Base-by-base conservation (phyloP, 768 basidiomycete species). In the Macrolepiota fuliginosa region DNA sequence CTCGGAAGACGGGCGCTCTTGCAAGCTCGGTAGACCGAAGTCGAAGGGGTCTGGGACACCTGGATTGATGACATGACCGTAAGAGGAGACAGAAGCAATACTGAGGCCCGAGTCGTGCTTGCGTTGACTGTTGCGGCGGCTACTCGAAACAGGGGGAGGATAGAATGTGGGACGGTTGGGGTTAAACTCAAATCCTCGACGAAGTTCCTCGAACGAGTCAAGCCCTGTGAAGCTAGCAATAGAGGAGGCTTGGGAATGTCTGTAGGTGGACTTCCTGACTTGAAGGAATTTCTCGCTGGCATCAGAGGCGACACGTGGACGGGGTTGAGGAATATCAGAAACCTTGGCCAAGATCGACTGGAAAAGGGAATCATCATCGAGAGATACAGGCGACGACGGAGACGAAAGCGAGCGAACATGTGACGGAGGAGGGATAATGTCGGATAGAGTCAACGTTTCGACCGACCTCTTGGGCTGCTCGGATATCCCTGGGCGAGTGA, bases 41-140 rank as follows among this genome's bases (percentile, higher is more conserved):
- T 89, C 89, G 71, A 93, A 93, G 0, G 91, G 91, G 70, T 94
- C 91, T 2, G 65, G 69, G 1, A 80, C 70, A 17, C 91, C 91
- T 17, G 79, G 70, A 59, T 89, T 81, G 62, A 89, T 75, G 37
- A 90, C 83, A 2, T 78, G 78, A 2, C 92, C 91, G 62, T 90
- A 91, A 0, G 91, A 92, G 0, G 91, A 92, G 4, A 92, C 82
- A 0, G 91, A 92, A 0, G 89, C 88, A 54, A 93, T 87, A 67
- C 89, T 91, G 72, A 87, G 82, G 12, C 85, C 54, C 0, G 90
- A 90, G 39, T 88, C 86, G 13, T 81, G 82, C 52, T 76, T 78
- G 9, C 68, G 68, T 52, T 87, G 83, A 49, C 69, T 72, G 13
- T 60, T 71, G 25, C 74, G 76, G 17, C 74, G 76, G 36, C 72